Base-by-base conservation (phyloP, 202 grass and related monocot genomes). In the Cymbopogon flexuosus region DNA sequence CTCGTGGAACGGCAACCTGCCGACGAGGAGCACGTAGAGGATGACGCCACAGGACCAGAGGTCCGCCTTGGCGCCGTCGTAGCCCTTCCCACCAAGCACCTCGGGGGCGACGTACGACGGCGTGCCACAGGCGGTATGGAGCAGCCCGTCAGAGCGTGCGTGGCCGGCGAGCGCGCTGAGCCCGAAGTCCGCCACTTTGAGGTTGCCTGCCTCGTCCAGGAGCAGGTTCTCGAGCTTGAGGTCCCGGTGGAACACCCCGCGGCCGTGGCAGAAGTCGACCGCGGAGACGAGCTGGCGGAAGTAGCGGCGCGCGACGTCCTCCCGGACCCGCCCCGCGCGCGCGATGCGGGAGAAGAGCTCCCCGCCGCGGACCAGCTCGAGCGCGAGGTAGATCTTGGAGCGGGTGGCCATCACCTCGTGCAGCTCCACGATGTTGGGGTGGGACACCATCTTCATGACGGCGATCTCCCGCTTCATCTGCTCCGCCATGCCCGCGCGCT, bases 11-110 rank as follows among this genome's bases (percentile, higher is more conserved):
- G 88, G 93, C 1, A 97, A 81, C 10, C 60, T 43, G 35, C 93
- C 88, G 4, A 83, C 86, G 46, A 96, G 88, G 27, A 96, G 87
- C 70, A 92, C 87, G 37, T 78, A 94, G 43, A 94, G 89, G 57
- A 95, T 90, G 56, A 95, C 92, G 30, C 93, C 93, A 22, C 93
- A 95, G 6, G 93, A 95, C 93, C 93, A 95, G 64, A 95, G 43
- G 66, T 95, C 93, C 7, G 89, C 84, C 51, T 76, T 71, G 35
- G 85, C 84, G 14, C 92, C 92, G 27, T 95, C 85, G 65, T 95
- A 95, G 15, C 92, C 93, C 81, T 62, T 85, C 10, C 86, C 84
- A 35, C 46, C 79, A 41, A 96, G 76, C 49, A 96, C 88, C 90
- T 96, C 90, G 11, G 90, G 93, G 0, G 93, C 90, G 5, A 93